phyloP scores from a whole-genome alignment of 306 rosid species.

The Malus sylvestris region DNA sequence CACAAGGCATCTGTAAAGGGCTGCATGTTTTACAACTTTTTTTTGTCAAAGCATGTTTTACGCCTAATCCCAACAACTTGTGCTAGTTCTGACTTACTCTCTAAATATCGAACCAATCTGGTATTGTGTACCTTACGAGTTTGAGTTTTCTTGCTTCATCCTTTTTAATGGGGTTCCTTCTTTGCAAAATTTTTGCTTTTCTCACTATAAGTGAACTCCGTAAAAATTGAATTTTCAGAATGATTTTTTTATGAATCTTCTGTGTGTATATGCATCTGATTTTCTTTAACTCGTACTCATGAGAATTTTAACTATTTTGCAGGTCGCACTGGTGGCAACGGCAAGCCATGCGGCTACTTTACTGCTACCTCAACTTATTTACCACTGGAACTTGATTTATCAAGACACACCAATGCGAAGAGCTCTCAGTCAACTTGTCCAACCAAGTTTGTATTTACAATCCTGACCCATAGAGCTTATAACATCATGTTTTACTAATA shows the following conservation, averaged over 20 bases:
- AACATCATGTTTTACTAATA: background rate
- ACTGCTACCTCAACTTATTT: background rate
- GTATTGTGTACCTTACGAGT: background rate
- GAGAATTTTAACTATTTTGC: background rate
- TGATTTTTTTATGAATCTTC: background rate
- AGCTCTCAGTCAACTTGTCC: background rate
- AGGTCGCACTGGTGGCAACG: background rate
- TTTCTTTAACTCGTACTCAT: background rate
- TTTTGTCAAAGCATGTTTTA: too few species aligned
- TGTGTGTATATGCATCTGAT: background rate
- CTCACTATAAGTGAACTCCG: conserved; percentile 27
- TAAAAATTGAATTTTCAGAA: background rate
- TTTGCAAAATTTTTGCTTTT: conserved; percentile 23
- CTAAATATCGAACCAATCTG: conserved; percentile 17
- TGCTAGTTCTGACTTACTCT: background rate
- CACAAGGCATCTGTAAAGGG: too few species aligned
- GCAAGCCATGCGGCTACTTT: background rate
- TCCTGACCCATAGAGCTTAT: background rate
- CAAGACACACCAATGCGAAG: background rate
- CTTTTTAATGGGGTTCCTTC: conserved; percentile 30
- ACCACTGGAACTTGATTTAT: background rate
- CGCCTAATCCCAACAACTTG: background rate
- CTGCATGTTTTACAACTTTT: too few species aligned
- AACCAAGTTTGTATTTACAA: background rate
- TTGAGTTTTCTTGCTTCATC: background rate